These are phyloP conservation scores for Linnemannia hyalina DNA, from an alignment of 192 early-diverging fungal genomes.

Conservation along the genomic window DNA sequence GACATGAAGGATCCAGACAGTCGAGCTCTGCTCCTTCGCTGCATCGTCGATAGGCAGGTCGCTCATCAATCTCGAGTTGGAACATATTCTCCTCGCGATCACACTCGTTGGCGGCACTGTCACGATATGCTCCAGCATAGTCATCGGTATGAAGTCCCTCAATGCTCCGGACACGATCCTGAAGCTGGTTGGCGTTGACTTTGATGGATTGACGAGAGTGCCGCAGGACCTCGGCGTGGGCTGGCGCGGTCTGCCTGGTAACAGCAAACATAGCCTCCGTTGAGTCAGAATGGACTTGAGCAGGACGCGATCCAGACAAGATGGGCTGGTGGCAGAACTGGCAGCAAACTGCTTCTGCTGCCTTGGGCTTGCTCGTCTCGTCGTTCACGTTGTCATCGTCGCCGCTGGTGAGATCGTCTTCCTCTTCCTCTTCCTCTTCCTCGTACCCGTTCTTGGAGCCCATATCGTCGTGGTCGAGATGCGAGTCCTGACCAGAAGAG, in stretches of 20 bases:
- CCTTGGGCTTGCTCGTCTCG: not conserved
- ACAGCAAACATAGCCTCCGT: not conserved
- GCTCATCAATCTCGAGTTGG: constrained; percentile 49
- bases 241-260: not conserved
- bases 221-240: not conserved
- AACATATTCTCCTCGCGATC: constrained; percentile 55
- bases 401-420: constrained; percentile 43
- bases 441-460: constrained; percentile 24
- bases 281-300: not conserved
- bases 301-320: not conserved
- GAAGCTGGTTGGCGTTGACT: not conserved
- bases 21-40: constrained; percentile 5
- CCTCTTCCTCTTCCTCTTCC: constrained; percentile 10
- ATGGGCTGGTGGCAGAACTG: constrained; percentile 39
- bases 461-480: not conserved
- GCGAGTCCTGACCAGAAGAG: constrained; percentile 2
- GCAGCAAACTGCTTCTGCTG: not conserved
- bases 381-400: constrained; percentile 30
- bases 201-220: constrained; percentile 12
- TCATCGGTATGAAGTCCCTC: constrained; percentile 15
- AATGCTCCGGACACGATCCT: not conserved
- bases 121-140: not conserved
- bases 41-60: constrained; percentile 10
- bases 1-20: constrained; percentile 4
- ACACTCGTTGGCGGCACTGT: constrained; percentile 8